A percentile compares a stretch with the other conserved stretches of the same genome.
Evolutionary conservation across 345 rosid species (phyloP).

Genomic region (Pistacia atlantica): DNA sequence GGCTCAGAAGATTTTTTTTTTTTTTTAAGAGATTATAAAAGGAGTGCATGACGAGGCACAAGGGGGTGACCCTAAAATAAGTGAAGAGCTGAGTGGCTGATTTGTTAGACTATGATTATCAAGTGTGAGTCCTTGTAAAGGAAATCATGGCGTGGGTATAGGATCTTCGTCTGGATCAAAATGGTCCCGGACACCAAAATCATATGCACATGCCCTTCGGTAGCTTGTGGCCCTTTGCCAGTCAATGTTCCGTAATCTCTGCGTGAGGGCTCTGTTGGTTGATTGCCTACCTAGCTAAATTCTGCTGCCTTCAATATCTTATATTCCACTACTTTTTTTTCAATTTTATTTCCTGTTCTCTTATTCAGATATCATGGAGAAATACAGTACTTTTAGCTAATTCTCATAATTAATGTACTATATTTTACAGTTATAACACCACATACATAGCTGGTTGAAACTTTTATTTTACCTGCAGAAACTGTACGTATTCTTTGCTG

Average conservation of each 20-base stretch:
- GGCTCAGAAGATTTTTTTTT: no score
- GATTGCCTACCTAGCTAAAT: background rate
- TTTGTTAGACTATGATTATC: slow-evolving; percentile 26
- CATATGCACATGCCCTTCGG: slow-evolving; percentile 49
- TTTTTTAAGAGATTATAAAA: background rate
- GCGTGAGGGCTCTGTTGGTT: slow-evolving; percentile 18
- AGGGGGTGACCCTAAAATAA: slow-evolving; percentile 5
- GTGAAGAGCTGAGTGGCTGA: slow-evolving; percentile 18
- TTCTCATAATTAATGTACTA: background rate
- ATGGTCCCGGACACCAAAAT: slow-evolving; percentile 46
- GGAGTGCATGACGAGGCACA: background rate
- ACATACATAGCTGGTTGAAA: background rate
- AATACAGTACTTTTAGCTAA: background rate
- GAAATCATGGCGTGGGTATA: slow-evolving; percentile 36
- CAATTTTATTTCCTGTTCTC: background rate
- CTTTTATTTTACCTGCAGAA: background rate
- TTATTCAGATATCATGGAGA: background rate
- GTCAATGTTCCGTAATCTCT: slow-evolving; percentile 42
- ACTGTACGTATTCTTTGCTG: background rate
- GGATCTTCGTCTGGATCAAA: slow-evolving; percentile 39
- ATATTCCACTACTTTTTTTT: background rate
- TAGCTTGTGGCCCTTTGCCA: slow-evolving; percentile 61
- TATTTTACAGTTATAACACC: background rate
- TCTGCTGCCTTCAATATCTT: background rate
- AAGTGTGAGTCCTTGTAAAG: slow-evolving; percentile 5